Evolutionary conservation across 1,284 basidiomycete species (phyloP).

Genomic region (Austroboletus rostrupii): DNA sequence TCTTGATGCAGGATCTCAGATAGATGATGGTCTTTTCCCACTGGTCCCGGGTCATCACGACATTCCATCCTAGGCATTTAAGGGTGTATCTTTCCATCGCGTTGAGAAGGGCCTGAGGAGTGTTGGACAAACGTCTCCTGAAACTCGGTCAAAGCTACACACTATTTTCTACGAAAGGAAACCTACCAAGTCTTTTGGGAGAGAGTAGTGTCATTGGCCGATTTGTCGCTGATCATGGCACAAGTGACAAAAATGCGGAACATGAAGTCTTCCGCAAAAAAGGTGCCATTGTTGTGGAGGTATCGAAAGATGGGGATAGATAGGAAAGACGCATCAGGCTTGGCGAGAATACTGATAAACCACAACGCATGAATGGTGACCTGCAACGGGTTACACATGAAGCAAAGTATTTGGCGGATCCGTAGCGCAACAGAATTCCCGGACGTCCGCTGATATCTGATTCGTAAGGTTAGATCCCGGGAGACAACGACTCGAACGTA

Average conservation of each 20-base stretch:
- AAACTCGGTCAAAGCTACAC: constrained; percentile 8
- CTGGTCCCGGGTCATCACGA: constrained; percentile 20
- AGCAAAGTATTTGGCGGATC: constrained; percentile 19
- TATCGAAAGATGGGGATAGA: constrained; percentile 30
- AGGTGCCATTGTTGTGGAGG: constrained; percentile 26
- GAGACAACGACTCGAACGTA: not conserved
- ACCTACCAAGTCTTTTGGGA: constrained; percentile 41
- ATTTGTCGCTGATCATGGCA: constrained; percentile 53
- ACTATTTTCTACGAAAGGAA: not conserved
- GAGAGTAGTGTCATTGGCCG: constrained; percentile 50
- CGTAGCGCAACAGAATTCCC: constrained; percentile 12
- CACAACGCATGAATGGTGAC: constrained; percentile 46
- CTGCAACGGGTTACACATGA: constrained; percentile 26
- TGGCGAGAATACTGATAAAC: constrained; percentile 38
- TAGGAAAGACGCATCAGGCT: constrained; percentile 19
- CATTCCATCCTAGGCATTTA: constrained; percentile 27
- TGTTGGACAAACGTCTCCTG: constrained; percentile 29
- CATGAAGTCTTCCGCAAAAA: constrained; percentile 32
- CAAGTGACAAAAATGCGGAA: constrained; percentile 42
- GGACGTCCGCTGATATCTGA: constrained; percentile 18
- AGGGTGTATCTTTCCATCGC: constrained; percentile 30
- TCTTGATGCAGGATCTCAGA: constrained; percentile 29
- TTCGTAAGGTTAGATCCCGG: constrained; percentile 4
- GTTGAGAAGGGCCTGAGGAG: constrained; percentile 28
- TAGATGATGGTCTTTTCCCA: constrained; percentile 25